Evolutionary conservation across 805 yeast species (phyloP).

Genomic region (Starmerella vitae): DNA sequence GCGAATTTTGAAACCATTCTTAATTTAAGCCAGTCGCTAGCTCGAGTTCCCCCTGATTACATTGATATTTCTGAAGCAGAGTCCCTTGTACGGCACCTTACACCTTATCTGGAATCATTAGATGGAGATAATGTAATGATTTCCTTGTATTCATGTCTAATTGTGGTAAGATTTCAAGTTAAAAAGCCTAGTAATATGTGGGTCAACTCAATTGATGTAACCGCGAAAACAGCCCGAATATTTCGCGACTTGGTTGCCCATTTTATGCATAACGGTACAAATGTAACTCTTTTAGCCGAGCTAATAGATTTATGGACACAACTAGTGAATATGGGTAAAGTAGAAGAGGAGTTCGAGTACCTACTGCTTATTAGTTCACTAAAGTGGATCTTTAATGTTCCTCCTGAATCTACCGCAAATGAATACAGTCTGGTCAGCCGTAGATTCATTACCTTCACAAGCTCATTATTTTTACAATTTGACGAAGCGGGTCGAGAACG

Average conservation of each 20-base stretch:
- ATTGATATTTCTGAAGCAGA: constrained; percentile 5
- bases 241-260: constrained; percentile 1
- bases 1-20: not conserved
- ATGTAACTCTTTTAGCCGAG: not conserved
- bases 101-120: not conserved
- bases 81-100: not conserved
- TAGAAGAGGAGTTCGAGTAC: constrained; percentile 7
- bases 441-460: constrained; percentile 1
- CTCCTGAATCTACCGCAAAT: not conserved
- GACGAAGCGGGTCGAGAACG: constrained; percentile 1
- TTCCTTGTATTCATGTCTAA: not conserved
- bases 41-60: constrained; percentile 1
- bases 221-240: constrained; percentile 1
- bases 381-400: constrained; percentile 4
- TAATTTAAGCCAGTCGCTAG: constrained; percentile 1
- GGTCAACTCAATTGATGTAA: not conserved
- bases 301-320: constrained; percentile 5
- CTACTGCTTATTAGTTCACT: constrained; percentile 5
- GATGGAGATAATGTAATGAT: not conserved
- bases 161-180: constrained; percentile 2
- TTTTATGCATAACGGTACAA: not conserved
- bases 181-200: not conserved
- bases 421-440: not conserved
- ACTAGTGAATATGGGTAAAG: not conserved
- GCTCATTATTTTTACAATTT: constrained; percentile 1